phyloP scores from a whole-genome alignment of 768 basidiomycete genomes.

The Termitomyces sp. region DNA sequence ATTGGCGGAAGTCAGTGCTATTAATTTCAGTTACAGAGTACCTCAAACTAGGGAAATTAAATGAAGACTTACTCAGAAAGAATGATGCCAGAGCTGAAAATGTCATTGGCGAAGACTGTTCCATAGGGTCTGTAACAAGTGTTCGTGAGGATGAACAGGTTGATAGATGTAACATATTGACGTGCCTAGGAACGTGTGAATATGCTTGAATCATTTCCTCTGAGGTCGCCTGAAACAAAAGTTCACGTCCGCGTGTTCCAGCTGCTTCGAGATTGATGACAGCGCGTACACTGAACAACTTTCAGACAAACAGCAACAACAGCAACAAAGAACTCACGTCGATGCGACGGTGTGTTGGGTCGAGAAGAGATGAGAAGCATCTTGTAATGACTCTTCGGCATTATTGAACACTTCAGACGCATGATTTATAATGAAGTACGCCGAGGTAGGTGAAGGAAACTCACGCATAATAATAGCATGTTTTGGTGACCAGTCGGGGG shows the following conservation, averaged over 20 bases:
- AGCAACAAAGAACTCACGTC: conserved; percentile 42
- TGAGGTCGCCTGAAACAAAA: conserved; percentile 94
- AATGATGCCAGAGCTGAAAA: conserved; percentile 88
- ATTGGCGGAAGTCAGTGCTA: conserved; percentile 95
- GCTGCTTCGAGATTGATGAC: conserved; percentile 92
- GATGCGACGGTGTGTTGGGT: conserved; percentile 76
- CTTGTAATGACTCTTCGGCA: conserved; percentile 92
- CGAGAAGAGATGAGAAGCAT: conserved; percentile 89
- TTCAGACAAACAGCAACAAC: not conserved
- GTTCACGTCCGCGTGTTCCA: conserved; percentile 79
- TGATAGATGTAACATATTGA: not conserved
- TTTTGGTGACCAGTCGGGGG: conserved; percentile 64
- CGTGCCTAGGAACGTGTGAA: conserved; percentile 71
- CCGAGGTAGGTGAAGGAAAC: conserved; percentile 21
- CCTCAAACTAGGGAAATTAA: not conserved
- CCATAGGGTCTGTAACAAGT: conserved; percentile 65
- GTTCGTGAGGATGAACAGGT: not conserved
- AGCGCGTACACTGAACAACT: conserved; percentile 62
- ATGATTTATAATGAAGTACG: not conserved
- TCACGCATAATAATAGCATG: conserved; percentile 79
- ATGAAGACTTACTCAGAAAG: conserved; percentile 68
- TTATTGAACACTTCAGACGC: conserved; percentile 76
- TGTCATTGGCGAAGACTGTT: conserved; percentile 83
- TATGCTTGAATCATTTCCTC: conserved; percentile 94
- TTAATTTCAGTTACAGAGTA: conserved; percentile 4